Evolutionary conservation across 164 flowering plant genomes (phyloP), one percentile per base, ranked within the genome.

Genomic region (Litsea cubeba): DNA sequence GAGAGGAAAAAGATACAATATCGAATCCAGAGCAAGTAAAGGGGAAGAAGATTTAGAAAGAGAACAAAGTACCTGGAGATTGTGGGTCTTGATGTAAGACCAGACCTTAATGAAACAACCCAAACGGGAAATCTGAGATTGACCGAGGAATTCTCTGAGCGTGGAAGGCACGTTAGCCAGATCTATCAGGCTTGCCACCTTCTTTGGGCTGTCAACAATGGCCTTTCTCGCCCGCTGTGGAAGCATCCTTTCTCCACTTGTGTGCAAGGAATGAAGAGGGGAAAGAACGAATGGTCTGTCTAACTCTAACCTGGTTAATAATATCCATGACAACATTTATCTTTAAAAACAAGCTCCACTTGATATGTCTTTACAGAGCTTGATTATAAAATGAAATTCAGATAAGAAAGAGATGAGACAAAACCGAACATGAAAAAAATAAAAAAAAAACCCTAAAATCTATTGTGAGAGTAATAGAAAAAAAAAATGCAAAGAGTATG

Each of bases 31-130:
- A 11, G n/a, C n/a, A 54, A 30, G 35, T 3, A 30, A 4, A 30
- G 35, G 6, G 35, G 32, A 30, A 54, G 60, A 54, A 54, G 60
- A 54, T 12, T 17, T 3, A 20, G 18, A 54, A 54, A 54, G 60
- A 54, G n/a, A 17, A 54, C 20, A 12, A 22, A 40, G 63, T 58
- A 93, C 99, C 96, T 90, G 99, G 73, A 94, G 97, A 73, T 92
- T 91, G 83, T 96, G 88, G 68, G 88, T 75, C 78, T 92, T 96
- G 86, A 96, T 92, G 78, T 96, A 92, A 20, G 92, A 89, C 99
- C 99, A 96, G 25, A 96, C 96, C 11, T 84, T 86, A 86, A 82
- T 87, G 84, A 96, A 96, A 78, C 95, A 96, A 12, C 89, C 90
- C 75, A 94, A 79, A 50, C 90, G 98, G 15, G 98, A 94, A 78